A percentile compares a stretch with the other conserved stretches of the same genome.
These are phyloP conservation scores for Tolypocladium amazonense DNA, from an alignment of 2,329 filamentous ascomycete genomes.

Conservation along the genomic window DNA sequence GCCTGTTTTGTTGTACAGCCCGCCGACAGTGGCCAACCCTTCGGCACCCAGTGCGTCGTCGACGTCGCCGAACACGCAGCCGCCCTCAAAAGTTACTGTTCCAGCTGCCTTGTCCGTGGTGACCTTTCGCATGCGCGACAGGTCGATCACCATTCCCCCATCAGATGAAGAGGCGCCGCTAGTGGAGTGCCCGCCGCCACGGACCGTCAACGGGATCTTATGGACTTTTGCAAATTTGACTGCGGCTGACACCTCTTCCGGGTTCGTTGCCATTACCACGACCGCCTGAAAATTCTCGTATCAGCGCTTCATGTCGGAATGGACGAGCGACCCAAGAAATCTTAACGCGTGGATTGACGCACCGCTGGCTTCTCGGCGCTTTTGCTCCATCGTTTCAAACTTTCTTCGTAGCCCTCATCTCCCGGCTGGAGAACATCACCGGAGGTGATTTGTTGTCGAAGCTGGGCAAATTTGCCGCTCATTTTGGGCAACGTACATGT, in stretches of 20 bases:
- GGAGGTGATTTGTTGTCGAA: not conserved
- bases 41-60: slow-evolving; percentile 38
- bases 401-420: slow-evolving; percentile 18
- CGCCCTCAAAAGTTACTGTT: slow-evolving; percentile 39
- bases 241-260: slow-evolving; percentile 28
- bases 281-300: slow-evolving; percentile 19
- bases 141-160: slow-evolving; percentile 45
- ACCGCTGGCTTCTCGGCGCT: slow-evolving; percentile 23
- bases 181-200: slow-evolving; percentile 46
- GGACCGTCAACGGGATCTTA: slow-evolving; percentile 38
- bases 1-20: slow-evolving; percentile 52
- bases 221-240: slow-evolving; percentile 32
- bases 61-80: slow-evolving; percentile 42
- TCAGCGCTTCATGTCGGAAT: not conserved
- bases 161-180: slow-evolving; percentile 35
- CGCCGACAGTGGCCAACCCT: slow-evolving; percentile 47
- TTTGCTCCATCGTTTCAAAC: slow-evolving; percentile 23
- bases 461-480: not conserved
- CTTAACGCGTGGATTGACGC: not conserved
- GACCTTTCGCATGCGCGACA: slow-evolving; percentile 38
- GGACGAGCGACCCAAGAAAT: too few species aligned
- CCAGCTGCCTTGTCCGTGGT: slow-evolving; percentile 32
- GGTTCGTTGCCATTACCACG: slow-evolving; percentile 26
- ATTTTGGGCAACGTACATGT: not conserved
- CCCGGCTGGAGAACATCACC: slow-evolving; percentile 13